phyloP scores from a whole-genome alignment of 2,329 filamentous ascomycete species.

The Periconia macrospinosa region DNA sequence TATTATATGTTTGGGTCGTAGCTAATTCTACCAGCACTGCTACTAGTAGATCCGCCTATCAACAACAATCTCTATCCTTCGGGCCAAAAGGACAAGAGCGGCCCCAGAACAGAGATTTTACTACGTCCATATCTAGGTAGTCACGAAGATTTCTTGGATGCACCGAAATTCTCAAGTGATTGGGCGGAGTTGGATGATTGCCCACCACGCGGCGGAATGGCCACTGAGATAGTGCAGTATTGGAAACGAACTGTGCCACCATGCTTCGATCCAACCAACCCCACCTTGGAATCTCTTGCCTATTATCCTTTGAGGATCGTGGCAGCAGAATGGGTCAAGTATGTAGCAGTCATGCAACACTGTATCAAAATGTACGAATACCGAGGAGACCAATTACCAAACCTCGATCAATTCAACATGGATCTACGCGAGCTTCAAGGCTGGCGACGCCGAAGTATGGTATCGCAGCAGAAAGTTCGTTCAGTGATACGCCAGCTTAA shows the following conservation, averaged over 20 bases:
- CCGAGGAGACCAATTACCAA: conserved; percentile 8
- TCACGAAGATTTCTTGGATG: conserved; percentile 18
- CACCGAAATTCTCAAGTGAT: conserved; percentile 2
- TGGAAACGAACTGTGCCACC: conserved; percentile 7
- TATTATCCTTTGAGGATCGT: conserved; percentile 24
- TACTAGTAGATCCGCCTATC: conserved; percentile 18
- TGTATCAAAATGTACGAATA: conserved; percentile 25
- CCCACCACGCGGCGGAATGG: conserved; percentile 6
- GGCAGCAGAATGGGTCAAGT: conserved; percentile 27
- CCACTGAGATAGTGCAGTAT: conserved; percentile 17
- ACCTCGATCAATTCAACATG: conserved; percentile 18
- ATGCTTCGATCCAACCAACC: conserved; percentile 11
- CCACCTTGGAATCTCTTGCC: conserved; percentile 10
- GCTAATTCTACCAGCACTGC: conserved; percentile 4
- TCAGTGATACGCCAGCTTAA: conserved; percentile 8
- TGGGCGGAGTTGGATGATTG: neutral
- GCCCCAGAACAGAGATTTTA: neutral
- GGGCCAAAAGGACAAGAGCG: neutral
- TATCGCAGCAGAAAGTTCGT: conserved; percentile 16
- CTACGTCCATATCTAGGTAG: conserved; percentile 6
- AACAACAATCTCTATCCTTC: conserved; percentile 1
- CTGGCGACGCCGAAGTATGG: conserved; percentile 25
- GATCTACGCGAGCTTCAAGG: conserved; percentile 22
- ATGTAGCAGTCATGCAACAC: conserved; percentile 23
- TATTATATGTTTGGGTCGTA: neutral